Base-by-base conservation (phyloP, 805 yeast genomes). In the Starmerella floricola region DNA sequence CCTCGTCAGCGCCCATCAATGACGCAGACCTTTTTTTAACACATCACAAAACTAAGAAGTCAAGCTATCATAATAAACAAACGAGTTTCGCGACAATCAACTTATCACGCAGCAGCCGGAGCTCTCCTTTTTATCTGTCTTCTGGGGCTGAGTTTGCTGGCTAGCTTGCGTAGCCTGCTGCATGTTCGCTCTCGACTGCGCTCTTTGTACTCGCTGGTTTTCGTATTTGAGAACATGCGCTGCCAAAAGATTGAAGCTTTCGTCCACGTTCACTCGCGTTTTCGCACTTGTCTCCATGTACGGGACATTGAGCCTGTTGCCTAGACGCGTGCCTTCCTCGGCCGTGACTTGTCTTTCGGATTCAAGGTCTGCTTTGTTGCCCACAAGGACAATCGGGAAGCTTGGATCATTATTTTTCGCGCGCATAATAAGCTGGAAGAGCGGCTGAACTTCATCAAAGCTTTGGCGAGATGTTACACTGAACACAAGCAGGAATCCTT, bases 211-310 rank as follows among this genome's bases (percentile, higher is more conserved):
- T 34, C 46, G 47, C 40, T 48, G 50, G 41, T 41, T 42, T 31
- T 53, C 52, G 47, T 45, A 54, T 30, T 50, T 47, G 28, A 61
- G 45, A 17, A 61, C 55, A 23, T 52, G 47, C 11, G 55, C 44
- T 5, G 62, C 62, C 15, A 61, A 52, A 21, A 75, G 78, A 56
- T 71, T 77, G 60, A 84, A 84, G 2, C 87, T 80, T 54, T 79
- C 85, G 57, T 84, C 93, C 34, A 91, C 96, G 55, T 91, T 87
- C 51, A 79, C 72, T 46, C 94, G 78, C 55, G 80, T 83, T 62
- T 91, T 91, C 19, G 97, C 97, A 31, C 88, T 77, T 1, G 97
- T 84, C 63, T 91, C 98, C 53, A 87, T 71, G 59, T 87, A 91
- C 20, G 56, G 56, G 47, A 67, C 59, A 34, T 79, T 81, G 36